Evolutionary conservation across 371 early-diverging fungal species (phyloP).

Genomic region (Mortierella sp.): DNA sequence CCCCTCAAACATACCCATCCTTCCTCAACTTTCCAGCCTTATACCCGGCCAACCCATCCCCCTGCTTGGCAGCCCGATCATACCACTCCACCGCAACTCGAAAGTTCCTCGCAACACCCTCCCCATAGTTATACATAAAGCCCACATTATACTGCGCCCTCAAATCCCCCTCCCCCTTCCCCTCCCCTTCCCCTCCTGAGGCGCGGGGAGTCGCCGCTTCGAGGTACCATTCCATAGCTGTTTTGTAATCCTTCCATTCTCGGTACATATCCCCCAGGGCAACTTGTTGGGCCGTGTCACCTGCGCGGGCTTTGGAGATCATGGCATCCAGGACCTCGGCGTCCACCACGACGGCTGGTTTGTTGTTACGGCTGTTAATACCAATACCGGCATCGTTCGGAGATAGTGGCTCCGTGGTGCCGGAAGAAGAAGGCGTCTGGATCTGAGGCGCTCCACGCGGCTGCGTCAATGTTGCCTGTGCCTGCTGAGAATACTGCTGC

Average conservation of each 20-base stretch:
- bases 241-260: background rate
- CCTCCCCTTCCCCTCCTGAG: background rate
- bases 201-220: background rate
- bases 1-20: constrained; percentile 5
- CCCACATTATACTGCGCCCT: background rate
- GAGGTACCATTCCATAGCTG: background rate
- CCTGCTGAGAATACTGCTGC: background rate
- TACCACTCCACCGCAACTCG: background rate
- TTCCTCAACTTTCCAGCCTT: background rate
- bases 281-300: background rate
- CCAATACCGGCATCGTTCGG: background rate
- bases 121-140: background rate
- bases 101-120: background rate
- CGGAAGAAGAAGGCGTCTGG: background rate
- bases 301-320: background rate
- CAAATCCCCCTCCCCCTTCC: background rate
- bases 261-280: background rate
- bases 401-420: too few relatives aligned
- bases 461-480: background rate
- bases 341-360: background rate
- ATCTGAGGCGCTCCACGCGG: background rate
- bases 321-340: background rate
- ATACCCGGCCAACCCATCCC: constrained; percentile 1
- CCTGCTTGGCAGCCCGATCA: background rate
- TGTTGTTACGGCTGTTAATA: background rate